Evolutionary conservation across 2,329 filamentous ascomycete species (phyloP).

Genomic region (Sclerotiophoma versabilis): DNA sequence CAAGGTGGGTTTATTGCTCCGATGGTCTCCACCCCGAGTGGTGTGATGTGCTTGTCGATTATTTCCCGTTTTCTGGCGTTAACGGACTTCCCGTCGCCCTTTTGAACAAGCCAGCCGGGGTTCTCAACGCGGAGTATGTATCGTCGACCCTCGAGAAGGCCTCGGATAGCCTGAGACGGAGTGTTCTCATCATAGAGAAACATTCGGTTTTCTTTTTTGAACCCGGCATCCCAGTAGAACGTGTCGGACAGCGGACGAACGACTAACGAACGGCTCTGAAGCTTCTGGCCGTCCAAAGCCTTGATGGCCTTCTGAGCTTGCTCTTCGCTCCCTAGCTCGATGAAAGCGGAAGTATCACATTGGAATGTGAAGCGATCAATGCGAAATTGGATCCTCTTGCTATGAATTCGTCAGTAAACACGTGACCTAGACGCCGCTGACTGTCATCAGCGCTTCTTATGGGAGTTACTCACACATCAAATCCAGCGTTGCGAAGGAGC

Average conservation of each 20-base stretch:
- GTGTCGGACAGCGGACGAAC: constrained; percentile 7
- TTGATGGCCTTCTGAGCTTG: constrained; percentile 25
- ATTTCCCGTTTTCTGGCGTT: constrained; percentile 9
- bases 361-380: constrained; percentile 32
- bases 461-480: constrained; percentile 27
- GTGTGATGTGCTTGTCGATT: constrained; percentile 17
- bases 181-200: constrained; percentile 18
- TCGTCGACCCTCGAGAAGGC: constrained; percentile 32
- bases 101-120: constrained; percentile 25
- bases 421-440: background rate
- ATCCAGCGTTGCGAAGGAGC: constrained; percentile 22
- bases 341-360: constrained; percentile 17
- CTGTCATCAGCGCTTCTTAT: background rate
- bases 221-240: constrained; percentile 17
- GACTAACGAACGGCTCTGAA: background rate
- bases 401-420: constrained; percentile 8
- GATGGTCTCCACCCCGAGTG: constrained; percentile 29
- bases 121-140: constrained; percentile 22
- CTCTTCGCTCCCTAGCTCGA: constrained; percentile 25
- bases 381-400: constrained; percentile 25
- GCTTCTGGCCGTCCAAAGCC: constrained; percentile 7
- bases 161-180: constrained; percentile 15
- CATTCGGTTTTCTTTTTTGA: background rate
- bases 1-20: constrained; percentile 16
- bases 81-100: background rate